Base-by-base conservation (phyloP, 257 asterid species). In the Asclepias syriaca region DNA sequence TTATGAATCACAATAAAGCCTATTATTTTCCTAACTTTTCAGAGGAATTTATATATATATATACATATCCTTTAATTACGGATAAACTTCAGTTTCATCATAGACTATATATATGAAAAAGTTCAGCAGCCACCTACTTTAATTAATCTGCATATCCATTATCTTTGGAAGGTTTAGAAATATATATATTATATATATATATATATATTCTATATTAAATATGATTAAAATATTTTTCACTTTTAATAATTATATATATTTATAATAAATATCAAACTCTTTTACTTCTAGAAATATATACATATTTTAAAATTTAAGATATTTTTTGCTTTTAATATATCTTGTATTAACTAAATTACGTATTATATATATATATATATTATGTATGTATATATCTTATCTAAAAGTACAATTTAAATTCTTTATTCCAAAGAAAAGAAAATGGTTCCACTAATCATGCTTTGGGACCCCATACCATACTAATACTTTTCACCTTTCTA, bases 101-200 rank as follows among this genome's bases (percentile, higher is more conserved):
- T 2, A 58, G 65, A 58, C 65, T 37, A 24, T 58, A 29, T 29
- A 2, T 16, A 22, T 8, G 37, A 22, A 11, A 57, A 57, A 32
- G 27, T 21, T 1, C 21, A 21, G 6, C 61, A 56, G 61, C 15
- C 1, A 11, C 58, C 63, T 40, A 57, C 75, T 70, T 66, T 63
- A 75, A 48, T 1, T 29, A 64, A 32, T 63, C 54, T 76, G 32
- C 34, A 34, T 27, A 3, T 76, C 69, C 39, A 57, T 45, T 48
- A 45, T 64, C 12, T 11, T 34, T 10, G 16, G 54, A 66, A 75
- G 32, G 18, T 16, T 61, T 60, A 48, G 37, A 60, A 48, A 12
- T 40, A 40, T 40, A 40, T 40, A 40, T 4, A n/a, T n/a, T n/a
- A 40, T 40, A 40, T 39, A 39, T 39, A 15, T 65, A 39, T 48